Evolutionary conservation across 2,329 filamentous ascomycete genomes (phyloP).

Genomic region (Paramyrothecium roridum): DNA sequence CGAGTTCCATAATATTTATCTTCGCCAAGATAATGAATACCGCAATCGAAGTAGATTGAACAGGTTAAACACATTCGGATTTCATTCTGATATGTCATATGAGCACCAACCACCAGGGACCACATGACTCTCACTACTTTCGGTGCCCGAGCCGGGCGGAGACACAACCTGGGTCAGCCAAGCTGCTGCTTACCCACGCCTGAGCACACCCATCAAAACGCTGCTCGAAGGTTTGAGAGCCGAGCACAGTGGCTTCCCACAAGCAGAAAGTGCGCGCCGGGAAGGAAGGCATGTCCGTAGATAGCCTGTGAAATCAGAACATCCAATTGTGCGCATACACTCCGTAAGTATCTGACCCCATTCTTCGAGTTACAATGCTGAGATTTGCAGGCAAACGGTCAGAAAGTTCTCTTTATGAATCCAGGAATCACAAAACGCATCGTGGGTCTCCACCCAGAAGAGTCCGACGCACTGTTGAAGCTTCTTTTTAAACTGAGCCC

Average conservation of each 20-base stretch:
- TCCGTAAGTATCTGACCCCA: not conserved
- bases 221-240: not conserved
- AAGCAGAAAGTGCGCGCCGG: not conserved
- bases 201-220: not conserved
- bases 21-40: constrained; percentile 41
- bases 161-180: not conserved
- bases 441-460: not conserved
- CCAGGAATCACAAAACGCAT: not conserved
- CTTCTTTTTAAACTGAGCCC: not conserved
- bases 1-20: constrained; percentile 44
- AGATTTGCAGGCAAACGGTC: not conserved
- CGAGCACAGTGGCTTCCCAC: not conserved
- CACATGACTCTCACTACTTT: constrained; percentile 34
- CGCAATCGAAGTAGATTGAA: constrained; percentile 27
- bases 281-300: not conserved
- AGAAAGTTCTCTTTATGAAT: not conserved
- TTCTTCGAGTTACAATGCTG: not conserved
- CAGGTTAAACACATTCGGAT: constrained; percentile 27
- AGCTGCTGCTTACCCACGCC: not conserved
- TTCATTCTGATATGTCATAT: constrained; percentile 39
- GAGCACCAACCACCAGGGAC: constrained; percentile 38
- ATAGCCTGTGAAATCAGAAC: not conserved
- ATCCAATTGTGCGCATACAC: not conserved
- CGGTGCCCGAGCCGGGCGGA: constrained; percentile 19
- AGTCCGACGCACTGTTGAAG: not conserved